A percentile compares a stretch with the other conserved stretches of the same genome.
phyloP scores from a whole-genome alignment of 495 filamentous ascomycete species.

The Xylaria sp. region DNA sequence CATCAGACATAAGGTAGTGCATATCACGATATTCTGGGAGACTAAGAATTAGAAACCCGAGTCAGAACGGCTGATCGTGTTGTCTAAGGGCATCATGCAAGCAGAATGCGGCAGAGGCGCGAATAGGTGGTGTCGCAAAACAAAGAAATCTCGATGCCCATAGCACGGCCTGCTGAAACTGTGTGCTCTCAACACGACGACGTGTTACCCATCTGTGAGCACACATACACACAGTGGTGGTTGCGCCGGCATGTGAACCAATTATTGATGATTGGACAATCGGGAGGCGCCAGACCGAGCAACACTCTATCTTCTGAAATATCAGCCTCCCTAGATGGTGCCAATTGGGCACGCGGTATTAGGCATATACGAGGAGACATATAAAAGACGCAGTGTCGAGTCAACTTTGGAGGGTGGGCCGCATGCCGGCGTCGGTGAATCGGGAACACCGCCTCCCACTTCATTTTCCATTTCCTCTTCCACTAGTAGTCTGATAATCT shows the following conservation, averaged over 20 bases:
- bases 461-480: not conserved
- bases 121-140: not conserved
- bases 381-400: not conserved
- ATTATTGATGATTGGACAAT: not conserved
- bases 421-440: conserved; percentile 22
- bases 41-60: not conserved
- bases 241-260: not conserved
- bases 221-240: not conserved
- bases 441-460: not conserved
- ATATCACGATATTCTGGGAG: not conserved
- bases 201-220: conserved; percentile 5
- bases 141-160: not conserved
- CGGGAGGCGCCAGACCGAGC: not conserved
- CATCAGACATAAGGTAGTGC: not conserved
- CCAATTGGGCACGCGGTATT: not conserved
- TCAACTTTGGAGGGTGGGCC: conserved; percentile 24
- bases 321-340: not conserved
- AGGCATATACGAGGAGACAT: not conserved
- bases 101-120: not conserved
- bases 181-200: not conserved
- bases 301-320: not conserved
- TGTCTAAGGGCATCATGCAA: not conserved
- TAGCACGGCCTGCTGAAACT: not conserved
- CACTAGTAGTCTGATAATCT: too few species aligned
- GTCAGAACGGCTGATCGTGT: not conserved